Conservation (phyloP, 495 filamentous ascomycete genomes). For the Annulohypoxylon moriforme region DNA sequence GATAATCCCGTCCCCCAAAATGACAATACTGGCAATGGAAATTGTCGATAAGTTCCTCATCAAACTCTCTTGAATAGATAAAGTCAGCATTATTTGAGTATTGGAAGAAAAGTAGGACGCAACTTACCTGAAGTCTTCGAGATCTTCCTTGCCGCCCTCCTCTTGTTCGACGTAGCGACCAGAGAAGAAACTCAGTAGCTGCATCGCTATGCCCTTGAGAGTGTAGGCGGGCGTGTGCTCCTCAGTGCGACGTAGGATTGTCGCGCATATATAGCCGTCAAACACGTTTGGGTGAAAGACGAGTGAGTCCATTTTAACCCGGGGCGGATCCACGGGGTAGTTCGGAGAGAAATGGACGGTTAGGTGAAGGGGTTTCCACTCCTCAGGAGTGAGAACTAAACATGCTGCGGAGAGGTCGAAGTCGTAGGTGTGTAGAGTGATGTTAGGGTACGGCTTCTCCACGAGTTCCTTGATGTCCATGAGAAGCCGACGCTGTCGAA, state of each 20-base stretch:
- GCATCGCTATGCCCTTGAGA: constrained; percentile 61
- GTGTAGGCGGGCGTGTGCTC: constrained; percentile 64
- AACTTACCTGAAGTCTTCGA: constrained; percentile 1
- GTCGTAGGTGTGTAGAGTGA: constrained; percentile 51
- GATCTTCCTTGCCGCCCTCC: not conserved
- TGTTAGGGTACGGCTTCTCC: constrained; percentile 59
- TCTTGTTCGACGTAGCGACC: constrained; percentile 61
- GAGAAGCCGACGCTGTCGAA: constrained; percentile 48
- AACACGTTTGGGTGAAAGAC: constrained; percentile 67
- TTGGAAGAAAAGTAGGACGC: not conserved
- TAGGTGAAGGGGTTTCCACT: constrained; percentile 52
- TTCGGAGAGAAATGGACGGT: constrained; percentile 40
- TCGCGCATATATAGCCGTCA: constrained; percentile 61
- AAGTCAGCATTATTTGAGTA: not conserved
- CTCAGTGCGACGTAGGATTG: constrained; percentile 55
- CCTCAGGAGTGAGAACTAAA: constrained; percentile 52
- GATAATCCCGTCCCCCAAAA: constrained; percentile 11
- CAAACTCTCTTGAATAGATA: not conserved
- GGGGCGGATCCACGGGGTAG: constrained; percentile 60
- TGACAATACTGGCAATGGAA: constrained; percentile 26
- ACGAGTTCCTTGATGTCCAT: constrained; percentile 61
- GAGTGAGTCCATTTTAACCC: constrained; percentile 59
- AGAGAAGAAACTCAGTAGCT: constrained; percentile 71
- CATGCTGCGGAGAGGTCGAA: constrained; percentile 53
- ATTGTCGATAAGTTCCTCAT: not conserved